These are phyloP conservation scores for Podospora anserina DNA, from an alignment of 495 filamentous ascomycete genomes.

Conservation along the genomic window DNA sequence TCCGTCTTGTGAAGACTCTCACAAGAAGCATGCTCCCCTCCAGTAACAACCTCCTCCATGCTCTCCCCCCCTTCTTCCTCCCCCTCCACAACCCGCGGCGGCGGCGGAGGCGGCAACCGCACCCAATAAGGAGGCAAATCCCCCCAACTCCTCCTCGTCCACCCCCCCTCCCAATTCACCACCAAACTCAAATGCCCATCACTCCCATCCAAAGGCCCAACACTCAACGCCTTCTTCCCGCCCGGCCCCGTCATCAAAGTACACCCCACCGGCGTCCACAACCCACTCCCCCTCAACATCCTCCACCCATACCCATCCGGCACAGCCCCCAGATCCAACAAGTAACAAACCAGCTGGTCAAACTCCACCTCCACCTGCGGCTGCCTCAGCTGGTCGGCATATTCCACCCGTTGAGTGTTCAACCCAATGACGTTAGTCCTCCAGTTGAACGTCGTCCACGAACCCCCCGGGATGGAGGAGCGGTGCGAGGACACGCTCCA, in stretches of 20 bases:
- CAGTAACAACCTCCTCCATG: not conserved
- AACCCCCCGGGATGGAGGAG: constrained; percentile 54
- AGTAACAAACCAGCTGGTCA: constrained; percentile 57
- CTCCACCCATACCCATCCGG: constrained; percentile 58
- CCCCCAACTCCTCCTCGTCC: constrained; percentile 53
- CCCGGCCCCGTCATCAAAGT: constrained; percentile 55
- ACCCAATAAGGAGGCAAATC: constrained; percentile 63
- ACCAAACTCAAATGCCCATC: constrained; percentile 60
- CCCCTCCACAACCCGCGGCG: not conserved
- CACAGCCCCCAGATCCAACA: constrained; percentile 61
- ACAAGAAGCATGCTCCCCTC: constrained; percentile 7
- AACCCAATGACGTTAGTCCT: constrained; percentile 56
- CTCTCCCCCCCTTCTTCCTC: not conserved
- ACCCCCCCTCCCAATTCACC: constrained; percentile 52
- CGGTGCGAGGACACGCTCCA: constrained; percentile 51
- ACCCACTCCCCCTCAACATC: constrained; percentile 54
- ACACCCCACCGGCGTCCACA: constrained; percentile 64
- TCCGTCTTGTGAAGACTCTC: constrained; percentile 31
- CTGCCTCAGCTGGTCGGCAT: constrained; percentile 60
- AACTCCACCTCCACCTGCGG: constrained; percentile 65
- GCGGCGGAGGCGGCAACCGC: constrained; percentile 41
- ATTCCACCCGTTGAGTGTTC: constrained; percentile 59
- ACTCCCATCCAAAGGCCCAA: constrained; percentile 57
- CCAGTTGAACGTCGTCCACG: constrained; percentile 65
- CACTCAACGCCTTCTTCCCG: constrained; percentile 51